Conservation (phyloP, 176 grass and related monocot genomes). For the Rhipidocladum racemiflorum region DNA sequence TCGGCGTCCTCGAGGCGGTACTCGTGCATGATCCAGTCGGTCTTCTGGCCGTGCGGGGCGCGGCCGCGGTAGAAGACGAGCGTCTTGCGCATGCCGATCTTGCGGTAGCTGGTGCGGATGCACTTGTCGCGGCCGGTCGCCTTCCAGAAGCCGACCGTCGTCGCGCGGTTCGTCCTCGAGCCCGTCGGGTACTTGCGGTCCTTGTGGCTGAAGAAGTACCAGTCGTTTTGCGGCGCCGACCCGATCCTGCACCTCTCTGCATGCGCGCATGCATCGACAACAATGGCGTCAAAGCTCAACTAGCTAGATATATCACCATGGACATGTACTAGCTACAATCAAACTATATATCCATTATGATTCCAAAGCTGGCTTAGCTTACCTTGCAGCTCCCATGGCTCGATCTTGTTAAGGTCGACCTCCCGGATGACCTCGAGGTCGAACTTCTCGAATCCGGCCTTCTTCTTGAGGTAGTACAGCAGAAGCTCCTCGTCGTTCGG, state of each 20-base stretch:
- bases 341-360: no score
- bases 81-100: slow-evolving; percentile 93
- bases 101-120: slow-evolving; percentile 93
- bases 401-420: slow-evolving; percentile 98
- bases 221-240: slow-evolving; percentile 83
- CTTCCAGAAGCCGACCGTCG: slow-evolving; percentile 92
- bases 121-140: slow-evolving; percentile 96
- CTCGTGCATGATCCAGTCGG: slow-evolving; percentile 96
- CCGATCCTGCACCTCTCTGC: slow-evolving; percentile 91
- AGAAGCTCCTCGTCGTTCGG: slow-evolving; percentile 96
- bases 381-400: slow-evolving; percentile 99
- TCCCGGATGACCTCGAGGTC: slow-evolving; percentile 93
- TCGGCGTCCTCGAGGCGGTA: slow-evolving; percentile 60
- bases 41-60: slow-evolving; percentile 90
- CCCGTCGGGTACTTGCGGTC: slow-evolving; percentile 96
- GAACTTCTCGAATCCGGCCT: slow-evolving; percentile 86
- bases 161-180: slow-evolving; percentile 88
- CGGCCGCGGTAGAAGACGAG: slow-evolving; percentile 83
- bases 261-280: not conserved
- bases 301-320: not conserved
- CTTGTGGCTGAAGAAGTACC: slow-evolving; percentile 98
- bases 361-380: not conserved
- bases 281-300: not conserved
- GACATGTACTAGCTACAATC: no score
- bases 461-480: slow-evolving; percentile 97